These are phyloP conservation scores for Calvatia gigantea DNA, from an alignment of 768 basidiomycete genomes.

Conservation along the genomic window DNA sequence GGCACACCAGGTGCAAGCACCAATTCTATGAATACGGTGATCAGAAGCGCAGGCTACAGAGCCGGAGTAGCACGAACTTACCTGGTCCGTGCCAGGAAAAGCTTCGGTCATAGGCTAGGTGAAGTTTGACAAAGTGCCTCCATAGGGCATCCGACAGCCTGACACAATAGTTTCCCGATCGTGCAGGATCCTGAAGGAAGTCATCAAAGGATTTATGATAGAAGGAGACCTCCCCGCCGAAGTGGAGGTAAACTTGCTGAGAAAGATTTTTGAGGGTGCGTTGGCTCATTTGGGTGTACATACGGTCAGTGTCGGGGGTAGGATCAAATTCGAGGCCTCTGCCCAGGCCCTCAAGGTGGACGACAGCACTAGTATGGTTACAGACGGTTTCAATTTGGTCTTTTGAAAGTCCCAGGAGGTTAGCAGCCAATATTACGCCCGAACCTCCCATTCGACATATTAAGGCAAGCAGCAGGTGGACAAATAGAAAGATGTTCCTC, in stretches of 20 bases:
- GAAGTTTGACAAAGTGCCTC: neutral
- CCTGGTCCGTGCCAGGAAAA: neutral
- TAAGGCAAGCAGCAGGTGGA: conserved; percentile 22
- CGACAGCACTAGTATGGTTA: neutral
- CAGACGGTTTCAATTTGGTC: neutral
- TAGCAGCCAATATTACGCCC: neutral
- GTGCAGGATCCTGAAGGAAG: neutral
- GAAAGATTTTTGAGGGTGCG: neutral
- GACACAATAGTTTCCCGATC: neutral
- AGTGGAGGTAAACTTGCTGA: neutral
- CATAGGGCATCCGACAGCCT: neutral
- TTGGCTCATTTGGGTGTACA: neutral
- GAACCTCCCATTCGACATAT: neutral
- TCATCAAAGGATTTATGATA: conserved; percentile 6
- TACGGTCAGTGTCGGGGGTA: neutral
- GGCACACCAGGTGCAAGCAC: neutral
- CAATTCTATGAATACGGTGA: neutral
- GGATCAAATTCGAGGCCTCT: neutral
- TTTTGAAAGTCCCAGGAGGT: neutral
- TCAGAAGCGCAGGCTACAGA: neutral
- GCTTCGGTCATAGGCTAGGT: neutral
- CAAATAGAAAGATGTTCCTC: conserved; percentile 28
- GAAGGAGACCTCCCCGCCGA: neutral
- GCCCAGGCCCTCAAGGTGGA: neutral
- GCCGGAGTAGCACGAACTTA: neutral